Evolutionary conservation across 208 protist species (phyloP).

Genomic region (Trypanosoma theileri): DNA sequence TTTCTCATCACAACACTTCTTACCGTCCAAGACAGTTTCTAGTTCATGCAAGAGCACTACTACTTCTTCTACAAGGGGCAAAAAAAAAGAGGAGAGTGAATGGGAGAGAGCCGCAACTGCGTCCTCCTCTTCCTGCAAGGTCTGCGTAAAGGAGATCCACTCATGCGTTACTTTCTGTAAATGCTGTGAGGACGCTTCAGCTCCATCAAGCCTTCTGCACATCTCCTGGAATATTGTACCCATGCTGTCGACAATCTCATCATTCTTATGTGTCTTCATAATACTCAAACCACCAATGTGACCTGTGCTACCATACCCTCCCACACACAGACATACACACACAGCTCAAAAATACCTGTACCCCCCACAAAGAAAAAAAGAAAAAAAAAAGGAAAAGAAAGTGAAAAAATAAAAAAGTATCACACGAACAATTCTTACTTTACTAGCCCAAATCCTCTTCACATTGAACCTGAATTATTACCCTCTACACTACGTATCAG

Average conservation of each 20-base stretch:
- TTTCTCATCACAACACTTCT: too few relatives aligned
- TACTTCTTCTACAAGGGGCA: slow-evolving; percentile 8
- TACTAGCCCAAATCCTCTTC: too few relatives aligned
- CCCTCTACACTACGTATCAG: too few relatives aligned
- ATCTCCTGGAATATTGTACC: not conserved
- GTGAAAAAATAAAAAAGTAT: too few relatives aligned
- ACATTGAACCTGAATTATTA: too few relatives aligned
- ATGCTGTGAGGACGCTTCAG: slow-evolving; percentile 3
- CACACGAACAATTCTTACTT: too few relatives aligned
- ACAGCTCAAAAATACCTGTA: too few relatives aligned
- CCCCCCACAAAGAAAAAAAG: too few relatives aligned
- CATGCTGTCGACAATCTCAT: not conserved
- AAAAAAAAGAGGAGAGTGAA: slow-evolving; percentile 6
- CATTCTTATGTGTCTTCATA: not conserved
- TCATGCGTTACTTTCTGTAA: not conserved
- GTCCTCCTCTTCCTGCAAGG: not conserved
- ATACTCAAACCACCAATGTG: too few relatives aligned
- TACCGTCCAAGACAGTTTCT: not conserved
- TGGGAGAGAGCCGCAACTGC: not conserved
- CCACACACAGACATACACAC: too few relatives aligned
- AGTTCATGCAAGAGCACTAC: not conserved
- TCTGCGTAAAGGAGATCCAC: not conserved
- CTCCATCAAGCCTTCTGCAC: not conserved
- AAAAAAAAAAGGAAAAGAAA: too few relatives aligned
- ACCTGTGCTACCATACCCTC: too few relatives aligned